Conservation (phyloP, 1,139 yeast genomes). For the Lodderomyces parapsilosis region DNA sequence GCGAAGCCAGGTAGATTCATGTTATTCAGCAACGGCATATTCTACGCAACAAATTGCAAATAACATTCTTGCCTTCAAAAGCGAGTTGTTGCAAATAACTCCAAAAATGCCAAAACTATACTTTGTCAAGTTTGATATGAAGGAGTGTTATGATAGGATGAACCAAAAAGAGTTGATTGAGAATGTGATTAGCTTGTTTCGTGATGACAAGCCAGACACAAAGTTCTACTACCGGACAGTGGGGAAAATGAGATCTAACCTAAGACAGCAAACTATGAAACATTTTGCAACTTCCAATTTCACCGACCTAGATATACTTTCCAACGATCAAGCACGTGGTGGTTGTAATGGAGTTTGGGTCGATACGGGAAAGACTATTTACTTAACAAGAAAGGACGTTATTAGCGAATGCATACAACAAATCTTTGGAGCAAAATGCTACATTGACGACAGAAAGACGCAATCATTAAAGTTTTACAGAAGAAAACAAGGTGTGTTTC, state of each 20-base stretch:
- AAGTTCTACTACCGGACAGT: conserved; percentile 14
- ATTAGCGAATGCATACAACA: conserved; percentile 24
- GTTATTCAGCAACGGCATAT: conserved; percentile 17
- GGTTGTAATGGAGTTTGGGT: conserved; percentile 11
- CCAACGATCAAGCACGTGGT: not conserved
- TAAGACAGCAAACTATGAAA: conserved; percentile 8
- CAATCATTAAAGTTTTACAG: conserved; percentile 18
- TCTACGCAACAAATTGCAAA: conserved; percentile 28
- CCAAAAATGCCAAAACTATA: conserved; percentile 37
- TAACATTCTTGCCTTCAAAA: conserved; percentile 17
- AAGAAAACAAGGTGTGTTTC: conserved; percentile 74
- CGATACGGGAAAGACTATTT: conserved; percentile 30
- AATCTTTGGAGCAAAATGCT: conserved; percentile 23
- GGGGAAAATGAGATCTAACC: conserved; percentile 8
- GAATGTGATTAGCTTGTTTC: conserved; percentile 25
- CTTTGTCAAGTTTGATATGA: conserved; percentile 73
- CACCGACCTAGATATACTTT: conserved; percentile 9
- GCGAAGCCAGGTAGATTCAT: conserved; percentile 16
- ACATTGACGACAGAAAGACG: conserved; percentile 11
- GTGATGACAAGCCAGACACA: conserved; percentile 20
- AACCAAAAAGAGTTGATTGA: conserved; percentile 49
- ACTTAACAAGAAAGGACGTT: conserved; percentile 24
- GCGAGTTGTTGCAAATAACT: conserved; percentile 15
- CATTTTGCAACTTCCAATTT: conserved; percentile 12
- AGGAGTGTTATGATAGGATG: conserved; percentile 76